Base-by-base conservation (phyloP, 140 eudicot species). In the Senecio squalidus region DNA sequence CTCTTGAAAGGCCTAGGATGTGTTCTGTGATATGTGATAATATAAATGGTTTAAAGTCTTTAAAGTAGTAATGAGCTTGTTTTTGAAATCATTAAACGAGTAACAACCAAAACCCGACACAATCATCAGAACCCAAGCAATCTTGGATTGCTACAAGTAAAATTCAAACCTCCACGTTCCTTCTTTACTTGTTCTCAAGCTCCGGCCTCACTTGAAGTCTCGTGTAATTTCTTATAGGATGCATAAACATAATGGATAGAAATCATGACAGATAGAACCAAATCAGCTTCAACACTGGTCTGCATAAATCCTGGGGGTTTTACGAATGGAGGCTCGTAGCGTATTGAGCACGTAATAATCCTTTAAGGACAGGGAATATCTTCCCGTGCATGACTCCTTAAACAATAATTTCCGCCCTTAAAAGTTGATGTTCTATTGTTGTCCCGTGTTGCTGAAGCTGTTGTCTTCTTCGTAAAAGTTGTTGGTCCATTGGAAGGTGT, bases 141-240 rank as follows among this genome's bases (percentile, higher is more conserved):
- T 84, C 82, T 66, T 92, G 98, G 39, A 92, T 77, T 11, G 98
- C 98, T 46, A 92, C 86, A 59, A n/a, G n/a, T n/a, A n/a, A 87
- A 92, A 76, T 92, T 96, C 29, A 92, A 71, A 39, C 98, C 98
- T 57, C 96, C 92, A 66, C 92, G 60, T 3, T 68, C 79, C 69
- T 79, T 92, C 71, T 92, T 92, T 31, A 96, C 95, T 48, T 86
- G 95, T 74, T 92, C 96, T 96, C 98, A 92, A 71, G 98, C 96
- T 70, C 87, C 96, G 1, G 96, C 94, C 69, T 92, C 98, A 9
- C 71, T 58, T 30, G 95, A 69, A 31, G 84, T 75, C 46, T 18
- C 88, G 0, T 93, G 69, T 24, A 92, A 79, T 73, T 79, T 92
- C 76, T 82, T 86, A 69, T 87, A 92, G 0, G 89, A 76, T 30